Evolutionary conservation across 108 stramenopile genomes (phyloP).

Genomic region (Skeletonema menzelii): DNA sequence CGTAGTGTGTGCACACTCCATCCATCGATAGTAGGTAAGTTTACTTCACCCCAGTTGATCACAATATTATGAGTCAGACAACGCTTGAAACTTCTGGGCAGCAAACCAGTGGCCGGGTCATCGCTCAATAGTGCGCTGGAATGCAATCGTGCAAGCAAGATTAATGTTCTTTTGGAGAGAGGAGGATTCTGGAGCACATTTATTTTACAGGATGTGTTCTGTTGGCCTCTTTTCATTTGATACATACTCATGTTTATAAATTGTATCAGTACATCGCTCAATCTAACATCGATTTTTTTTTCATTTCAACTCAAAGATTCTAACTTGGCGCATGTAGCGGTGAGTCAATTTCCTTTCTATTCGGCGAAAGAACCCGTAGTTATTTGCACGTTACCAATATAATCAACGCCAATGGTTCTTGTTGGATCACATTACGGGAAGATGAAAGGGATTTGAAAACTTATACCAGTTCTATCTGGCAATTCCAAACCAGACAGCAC

Average conservation of each 20-base stretch:
- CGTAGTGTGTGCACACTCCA: background rate
- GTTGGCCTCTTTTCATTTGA: conserved; percentile 20
- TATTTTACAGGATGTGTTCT: conserved; percentile 1
- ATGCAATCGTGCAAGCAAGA: conserved; percentile 51
- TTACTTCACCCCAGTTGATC: background rate
- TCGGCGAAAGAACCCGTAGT: conserved; percentile 13
- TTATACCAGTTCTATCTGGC: conserved; percentile 10
- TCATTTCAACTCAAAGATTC: background rate
- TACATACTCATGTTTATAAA: background rate
- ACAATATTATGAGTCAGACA: background rate
- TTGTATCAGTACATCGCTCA: background rate
- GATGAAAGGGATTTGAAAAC: conserved; percentile 13
- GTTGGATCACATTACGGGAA: conserved; percentile 49
- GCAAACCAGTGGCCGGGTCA: conserved; percentile 54
- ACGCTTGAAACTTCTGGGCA: conserved; percentile 50
- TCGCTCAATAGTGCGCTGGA: conserved; percentile 53
- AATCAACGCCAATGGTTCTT: conserved; percentile 11
- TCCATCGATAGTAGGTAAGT: background rate
- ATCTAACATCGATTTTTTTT: background rate
- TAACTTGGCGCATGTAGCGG: background rate
- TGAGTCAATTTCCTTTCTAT: background rate
- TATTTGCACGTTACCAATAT: conserved; percentile 50
- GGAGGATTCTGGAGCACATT: conserved; percentile 4
- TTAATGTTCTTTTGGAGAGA: conserved; percentile 23
- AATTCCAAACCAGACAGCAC: conserved; percentile 7